Evolutionary conservation across 305 asterid species (phyloP).

Genomic region (Fraxinus angustifolia): DNA sequence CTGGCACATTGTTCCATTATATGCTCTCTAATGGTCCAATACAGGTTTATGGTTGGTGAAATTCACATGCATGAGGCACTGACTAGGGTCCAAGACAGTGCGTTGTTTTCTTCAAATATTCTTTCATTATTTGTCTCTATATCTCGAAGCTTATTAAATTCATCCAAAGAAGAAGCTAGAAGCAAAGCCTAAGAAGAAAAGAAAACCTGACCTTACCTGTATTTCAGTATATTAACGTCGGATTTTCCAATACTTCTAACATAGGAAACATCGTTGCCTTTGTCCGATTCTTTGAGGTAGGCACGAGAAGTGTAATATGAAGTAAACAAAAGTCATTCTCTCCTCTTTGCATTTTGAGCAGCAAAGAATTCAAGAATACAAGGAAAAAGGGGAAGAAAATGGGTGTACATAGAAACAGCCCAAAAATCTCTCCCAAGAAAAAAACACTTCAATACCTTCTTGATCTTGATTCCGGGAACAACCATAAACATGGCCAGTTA

Average conservation of each 20-base stretch:
- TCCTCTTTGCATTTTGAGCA: conserved; percentile 15
- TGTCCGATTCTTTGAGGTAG: conserved; percentile 21
- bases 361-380: neutral
- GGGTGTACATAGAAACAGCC: conserved; percentile 40
- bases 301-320: conserved; percentile 16
- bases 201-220: conserved; percentile 23
- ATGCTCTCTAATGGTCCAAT: neutral
- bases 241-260: conserved; percentile 34
- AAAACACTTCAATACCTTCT: conserved; percentile 52
- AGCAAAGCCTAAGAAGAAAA: neutral
- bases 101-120: conserved; percentile 19
- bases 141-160: conserved; percentile 5
- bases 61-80: conserved; percentile 20
- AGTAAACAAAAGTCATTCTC: conserved; percentile 19
- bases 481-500: conserved; percentile 23
- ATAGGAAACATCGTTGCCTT: conserved; percentile 31
- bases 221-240: conserved; percentile 24
- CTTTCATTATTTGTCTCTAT: conserved; percentile 21
- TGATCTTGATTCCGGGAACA: conserved; percentile 48
- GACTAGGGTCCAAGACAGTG: conserved; percentile 13
- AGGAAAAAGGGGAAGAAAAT: conserved; percentile 16
- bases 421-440: conserved; percentile 36
- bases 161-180: conserved; percentile 14
- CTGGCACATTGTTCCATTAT: neutral
- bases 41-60: conserved; percentile 6